Percentiles rank a stretch among this genome's conserved stretches.
Conservation (phyloP, 108 stramenopile genomes). For the Pseudonitzschia multiseries region DNA sequence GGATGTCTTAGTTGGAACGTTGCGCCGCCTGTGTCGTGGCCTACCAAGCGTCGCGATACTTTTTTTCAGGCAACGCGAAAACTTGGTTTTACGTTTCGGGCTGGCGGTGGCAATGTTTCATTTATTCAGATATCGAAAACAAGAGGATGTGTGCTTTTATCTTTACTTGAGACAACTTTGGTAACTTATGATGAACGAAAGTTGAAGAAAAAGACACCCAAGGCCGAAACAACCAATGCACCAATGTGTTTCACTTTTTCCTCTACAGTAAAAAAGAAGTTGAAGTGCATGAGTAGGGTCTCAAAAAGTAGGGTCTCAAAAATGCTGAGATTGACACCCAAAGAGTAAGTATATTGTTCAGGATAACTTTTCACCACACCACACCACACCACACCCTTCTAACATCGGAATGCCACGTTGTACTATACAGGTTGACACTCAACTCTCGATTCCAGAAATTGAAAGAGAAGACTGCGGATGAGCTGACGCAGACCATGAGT, state of each 20-base stretch:
- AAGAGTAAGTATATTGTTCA: conserved; percentile 17
- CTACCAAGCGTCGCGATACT: conserved; percentile 36
- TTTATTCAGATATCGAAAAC: conserved; percentile 40
- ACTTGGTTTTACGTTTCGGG: conserved; percentile 60
- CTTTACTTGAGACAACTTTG: conserved; percentile 30
- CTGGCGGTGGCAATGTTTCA: conserved; percentile 47
- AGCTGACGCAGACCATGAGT: conserved; percentile 20
- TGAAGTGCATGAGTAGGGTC: not conserved
- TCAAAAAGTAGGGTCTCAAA: conserved; percentile 10
- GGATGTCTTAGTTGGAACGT: conserved; percentile 55
- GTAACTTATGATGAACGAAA: conserved; percentile 31
- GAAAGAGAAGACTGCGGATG: not conserved
- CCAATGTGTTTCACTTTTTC: conserved; percentile 4
- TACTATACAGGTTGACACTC: conserved; percentile 8
- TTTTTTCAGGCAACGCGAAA: conserved; percentile 52
- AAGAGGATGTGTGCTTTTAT: conserved; percentile 32
- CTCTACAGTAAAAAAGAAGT: conserved; percentile 12
- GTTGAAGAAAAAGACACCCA: not conserved
- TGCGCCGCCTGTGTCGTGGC: conserved; percentile 54
- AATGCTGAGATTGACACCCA: conserved; percentile 20
- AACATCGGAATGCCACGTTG: conserved; percentile 1
- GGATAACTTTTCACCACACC: not conserved
- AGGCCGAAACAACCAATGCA: not conserved
- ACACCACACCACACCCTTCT: not conserved
- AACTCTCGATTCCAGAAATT: conserved; percentile 7